Evolutionary conservation across 495 filamentous ascomycete species (phyloP), one percentile per base, ranked within the genome.

Genomic region (Aspergillus nidulans): DNA sequence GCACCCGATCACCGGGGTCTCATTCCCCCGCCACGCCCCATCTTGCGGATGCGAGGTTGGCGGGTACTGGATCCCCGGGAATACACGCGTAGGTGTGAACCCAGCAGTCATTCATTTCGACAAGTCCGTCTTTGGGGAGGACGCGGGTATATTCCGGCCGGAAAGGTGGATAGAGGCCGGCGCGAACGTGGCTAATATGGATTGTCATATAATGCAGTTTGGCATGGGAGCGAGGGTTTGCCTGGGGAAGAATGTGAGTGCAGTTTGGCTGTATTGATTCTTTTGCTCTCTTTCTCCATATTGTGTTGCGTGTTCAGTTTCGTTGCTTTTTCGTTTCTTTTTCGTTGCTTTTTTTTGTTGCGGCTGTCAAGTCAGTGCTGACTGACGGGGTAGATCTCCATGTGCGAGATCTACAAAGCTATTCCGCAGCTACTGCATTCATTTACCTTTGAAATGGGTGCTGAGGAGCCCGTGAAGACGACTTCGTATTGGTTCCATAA

Each of bases 41-140:
- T 6, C 2, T 1, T 7, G 12, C 6, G 55, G 55, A 2, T 42
- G 25, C 21, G n/a, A 10, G 19, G n/a, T 51, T 1, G 30, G n/a
- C 20, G 41, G 30, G 6, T 19, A 7, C 39, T 42, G 25, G 2
- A 21, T 50, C 24, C 40, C 28, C n/a, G 41, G 16, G 18, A 8
- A 40, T 28, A 23, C 52, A 26, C 36, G 40, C 6, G 49, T 85
- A 2, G 79, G 81, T 10, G 67, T 69, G 0, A 61, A 57, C 49
- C 45, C 42, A 57, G 57, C 25, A 21, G 62, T 64, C 12, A 55
- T 63, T 3, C 64, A 67, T 20, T 41, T 53, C 3, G 52, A 58
- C 16, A 51, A 51, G 41, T 24, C 53, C 1, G 49, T 59, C 19
- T 67, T 58, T 18, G 64, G 62, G 0, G 46, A 48, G 4, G 60